Evolutionary conservation across 2,329 filamentous ascomycete genomes (phyloP).

Genomic region (Venturiaceae sp.): DNA sequence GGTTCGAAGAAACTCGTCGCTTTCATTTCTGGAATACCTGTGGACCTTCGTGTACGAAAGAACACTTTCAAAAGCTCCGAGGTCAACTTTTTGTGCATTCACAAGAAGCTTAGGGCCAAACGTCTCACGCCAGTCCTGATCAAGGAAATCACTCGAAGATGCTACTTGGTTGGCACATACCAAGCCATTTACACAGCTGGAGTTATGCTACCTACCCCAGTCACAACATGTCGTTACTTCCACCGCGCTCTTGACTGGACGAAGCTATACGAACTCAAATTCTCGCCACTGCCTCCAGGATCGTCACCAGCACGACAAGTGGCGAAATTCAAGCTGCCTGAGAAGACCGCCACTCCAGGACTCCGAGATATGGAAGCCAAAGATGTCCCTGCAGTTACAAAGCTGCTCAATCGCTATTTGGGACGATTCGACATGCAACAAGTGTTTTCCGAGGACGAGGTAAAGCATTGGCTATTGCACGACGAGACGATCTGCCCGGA

Average conservation of each 20-base stretch:
- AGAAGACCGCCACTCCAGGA: slow-evolving; percentile 60
- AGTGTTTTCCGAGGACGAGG: slow-evolving; percentile 68
- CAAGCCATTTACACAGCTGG: slow-evolving; percentile 96
- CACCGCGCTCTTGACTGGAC: slow-evolving; percentile 92
- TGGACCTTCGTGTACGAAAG: slow-evolving; percentile 69
- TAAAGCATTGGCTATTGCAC: slow-evolving; percentile 79
- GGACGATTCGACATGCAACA: slow-evolving; percentile 76
- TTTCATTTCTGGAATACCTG: slow-evolving; percentile 90
- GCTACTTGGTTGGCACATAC: slow-evolving; percentile 77
- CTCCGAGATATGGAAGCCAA: slow-evolving; percentile 70
- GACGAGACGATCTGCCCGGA: slow-evolving; percentile 52
- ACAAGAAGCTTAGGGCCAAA: slow-evolving; percentile 95
- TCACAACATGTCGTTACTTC: slow-evolving; percentile 91
- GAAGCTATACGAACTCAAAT: slow-evolving; percentile 90
- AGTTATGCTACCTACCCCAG: slow-evolving; percentile 78
- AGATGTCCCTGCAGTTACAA: slow-evolving; percentile 67
- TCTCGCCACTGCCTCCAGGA: slow-evolving; percentile 74
- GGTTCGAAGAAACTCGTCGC: slow-evolving; percentile 82
- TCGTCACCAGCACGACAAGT: slow-evolving; percentile 83
- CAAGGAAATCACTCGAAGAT: slow-evolving; percentile 91
- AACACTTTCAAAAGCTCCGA: slow-evolving; percentile 72
- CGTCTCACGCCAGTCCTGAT: slow-evolving; percentile 88
- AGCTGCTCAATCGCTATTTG: slow-evolving; percentile 68
- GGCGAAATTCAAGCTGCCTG: slow-evolving; percentile 74
- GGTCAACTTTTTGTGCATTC: slow-evolving; percentile 96